Base-by-base conservation (phyloP, 164 flowering plant genomes). In the Buxus sempervirens region DNA sequence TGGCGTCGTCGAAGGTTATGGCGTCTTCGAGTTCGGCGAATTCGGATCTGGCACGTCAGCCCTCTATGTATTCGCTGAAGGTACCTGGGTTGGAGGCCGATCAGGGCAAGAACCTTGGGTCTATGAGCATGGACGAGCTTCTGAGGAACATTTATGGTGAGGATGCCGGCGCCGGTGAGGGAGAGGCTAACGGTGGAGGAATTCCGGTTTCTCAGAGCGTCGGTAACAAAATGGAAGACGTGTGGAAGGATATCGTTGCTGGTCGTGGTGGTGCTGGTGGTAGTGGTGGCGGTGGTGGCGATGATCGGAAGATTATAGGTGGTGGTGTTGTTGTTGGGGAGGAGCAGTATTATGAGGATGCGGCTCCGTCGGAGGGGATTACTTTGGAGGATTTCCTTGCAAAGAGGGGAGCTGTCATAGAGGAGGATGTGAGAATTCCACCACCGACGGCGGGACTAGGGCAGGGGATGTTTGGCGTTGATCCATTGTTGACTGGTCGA, bases 351-450 rank as follows among this genome's bases (percentile, higher is more conserved):
- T 80, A 78, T 66, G 73, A 75, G 72, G 83, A 82, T 55, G 66
- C 26, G 23, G 66, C 66, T 8, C 38, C 38, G 7, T 79, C 73
- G 13, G 83, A 78, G 63, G 82, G 81, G 79, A 87, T 89, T 85
- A 89, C 95, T 13, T 73, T 89, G 64, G 95, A 89, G 78, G 95
- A 87, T 62, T 89, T 86, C 65, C 76, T 89, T 58, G 86, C 83
- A 25, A 83, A 76, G 76, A 79, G 84, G 0, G 89, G 82, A 5
- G 80, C 80, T 0, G 79, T 80, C 19, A 77, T 70, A 21, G 84
- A 75, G 26, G 83, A 78, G n/a, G 86, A 80, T 9, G 66, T 75
- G 26, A 82, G 80, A 72, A 66, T 80, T 63, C 58, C 74, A 23
- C 64, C 74, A 23, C 64, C 70, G 54, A 59, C 74, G 9, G 80